A percentile compares a stretch with the other conserved stretches of the same genome.
Conservation (phyloP, 345 rosid genomes). For the Lepidium aucheri region DNA sequence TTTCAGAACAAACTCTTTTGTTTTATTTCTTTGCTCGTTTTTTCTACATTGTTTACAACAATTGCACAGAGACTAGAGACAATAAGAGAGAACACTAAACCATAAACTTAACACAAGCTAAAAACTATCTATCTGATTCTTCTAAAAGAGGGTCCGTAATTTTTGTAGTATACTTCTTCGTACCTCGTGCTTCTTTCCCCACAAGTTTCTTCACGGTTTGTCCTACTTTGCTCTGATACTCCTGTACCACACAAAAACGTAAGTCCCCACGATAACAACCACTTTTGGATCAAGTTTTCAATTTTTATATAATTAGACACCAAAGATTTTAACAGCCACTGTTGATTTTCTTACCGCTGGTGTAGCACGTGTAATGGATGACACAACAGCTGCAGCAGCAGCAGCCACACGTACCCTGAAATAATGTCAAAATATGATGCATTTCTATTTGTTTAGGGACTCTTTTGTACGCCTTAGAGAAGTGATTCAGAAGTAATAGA, state of each 20-base stretch:
- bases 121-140: slow-evolving; percentile 20
- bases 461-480: background rate
- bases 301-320: background rate
- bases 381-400: slow-evolving; percentile 49
- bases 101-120: background rate
- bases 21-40: background rate
- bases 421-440: background rate
- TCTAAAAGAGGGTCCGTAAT: slow-evolving; percentile 18
- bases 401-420: slow-evolving; percentile 67
- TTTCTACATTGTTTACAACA: slow-evolving; percentile 13
- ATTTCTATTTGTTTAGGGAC: background rate
- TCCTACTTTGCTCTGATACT: slow-evolving; percentile 31
- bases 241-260: slow-evolving; percentile 13
- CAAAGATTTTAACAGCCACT: background rate
- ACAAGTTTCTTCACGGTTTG: slow-evolving; percentile 21
- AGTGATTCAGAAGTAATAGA: background rate
- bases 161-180: slow-evolving; percentile 9
- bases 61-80: background rate
- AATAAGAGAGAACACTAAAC: background rate
- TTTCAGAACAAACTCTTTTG: background rate
- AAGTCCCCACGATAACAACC: background rate
- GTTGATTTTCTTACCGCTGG: slow-evolving; percentile 23
- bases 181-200: slow-evolving; percentile 13
- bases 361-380: slow-evolving; percentile 44
- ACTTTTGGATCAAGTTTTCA: background rate